Conservation (phyloP, 163 green algal species). For the Scenedesmus sp. region DNA sequence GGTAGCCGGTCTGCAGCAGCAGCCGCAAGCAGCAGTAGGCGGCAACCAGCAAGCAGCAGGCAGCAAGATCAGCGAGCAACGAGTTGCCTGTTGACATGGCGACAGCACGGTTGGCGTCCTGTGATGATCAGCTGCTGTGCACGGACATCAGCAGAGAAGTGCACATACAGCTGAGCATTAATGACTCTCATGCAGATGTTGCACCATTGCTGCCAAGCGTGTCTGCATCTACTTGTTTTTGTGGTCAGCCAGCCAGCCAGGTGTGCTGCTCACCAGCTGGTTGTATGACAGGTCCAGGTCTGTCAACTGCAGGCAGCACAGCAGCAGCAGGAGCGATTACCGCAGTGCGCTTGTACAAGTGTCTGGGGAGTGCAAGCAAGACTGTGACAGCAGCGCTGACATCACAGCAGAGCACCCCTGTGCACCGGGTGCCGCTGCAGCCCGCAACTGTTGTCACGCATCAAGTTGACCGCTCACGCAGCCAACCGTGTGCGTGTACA, state of each 20-base stretch:
- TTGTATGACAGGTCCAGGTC: background rate
- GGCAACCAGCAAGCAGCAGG: background rate
- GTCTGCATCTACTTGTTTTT: background rate
- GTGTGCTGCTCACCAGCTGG: conserved; percentile 7
- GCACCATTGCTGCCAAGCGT: background rate
- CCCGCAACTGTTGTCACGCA: too few species aligned
- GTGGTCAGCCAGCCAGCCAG: too few species aligned
- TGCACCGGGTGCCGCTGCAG: background rate
- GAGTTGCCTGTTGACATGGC: too few species aligned
- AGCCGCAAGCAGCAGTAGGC: background rate
- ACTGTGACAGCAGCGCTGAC: background rate
- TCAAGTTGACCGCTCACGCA: too few species aligned
- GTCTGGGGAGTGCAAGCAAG: too few species aligned
- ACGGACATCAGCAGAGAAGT: too few species aligned
- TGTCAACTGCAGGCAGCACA: background rate
- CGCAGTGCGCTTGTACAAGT: background rate
- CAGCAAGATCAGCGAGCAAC: background rate
- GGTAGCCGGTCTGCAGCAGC: background rate
- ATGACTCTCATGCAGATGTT: too few species aligned
- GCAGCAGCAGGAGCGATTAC: background rate
- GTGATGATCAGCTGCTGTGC: background rate
- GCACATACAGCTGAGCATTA: too few species aligned
- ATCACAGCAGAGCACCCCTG: background rate
- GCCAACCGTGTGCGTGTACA: too few species aligned
- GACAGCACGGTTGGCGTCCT: too few species aligned